Evolutionary conservation across 148 eudicot genomes (phyloP).

Genomic region (Silene conica): DNA sequence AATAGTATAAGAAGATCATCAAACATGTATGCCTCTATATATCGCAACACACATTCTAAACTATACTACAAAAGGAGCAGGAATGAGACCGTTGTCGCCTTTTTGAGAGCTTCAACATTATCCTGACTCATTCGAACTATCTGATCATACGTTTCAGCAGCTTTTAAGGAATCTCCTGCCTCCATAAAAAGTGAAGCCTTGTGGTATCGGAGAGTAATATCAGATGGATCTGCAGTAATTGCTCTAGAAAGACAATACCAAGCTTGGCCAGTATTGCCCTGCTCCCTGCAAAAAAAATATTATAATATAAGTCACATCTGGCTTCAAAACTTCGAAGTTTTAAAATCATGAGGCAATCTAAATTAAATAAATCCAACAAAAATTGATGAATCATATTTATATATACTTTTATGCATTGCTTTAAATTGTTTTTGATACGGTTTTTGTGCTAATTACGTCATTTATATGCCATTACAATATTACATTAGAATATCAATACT

Average conservation of each 20-base stretch:
- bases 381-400: too few relatives aligned
- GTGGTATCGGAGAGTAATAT: slow-evolving; percentile 48
- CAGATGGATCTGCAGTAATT: slow-evolving; percentile 72
- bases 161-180: slow-evolving; percentile 52
- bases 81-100: slow-evolving; percentile 50
- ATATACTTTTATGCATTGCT: too few relatives aligned
- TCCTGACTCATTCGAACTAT: slow-evolving; percentile 49
- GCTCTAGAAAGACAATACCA: slow-evolving; percentile 77
- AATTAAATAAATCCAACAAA: neutral
- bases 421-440: too few relatives aligned
- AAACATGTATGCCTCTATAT: neutral
- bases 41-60: neutral
- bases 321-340: neutral
- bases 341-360: neutral
- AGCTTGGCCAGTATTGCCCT: slow-evolving; percentile 59
- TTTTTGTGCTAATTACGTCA: too few relatives aligned
- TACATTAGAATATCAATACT: too few relatives aligned
- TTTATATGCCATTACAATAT: too few relatives aligned
- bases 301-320: neutral
- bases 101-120: slow-evolving; percentile 60
- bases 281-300: slow-evolving; percentile 45
- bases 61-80: slow-evolving; percentile 16
- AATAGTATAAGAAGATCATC: neutral
- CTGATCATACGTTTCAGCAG: slow-evolving; percentile 86
- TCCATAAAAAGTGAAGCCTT: slow-evolving; percentile 68